Base-by-base conservation (phyloP, 208 protist species). In the Crithidia fasciculata region DNA sequence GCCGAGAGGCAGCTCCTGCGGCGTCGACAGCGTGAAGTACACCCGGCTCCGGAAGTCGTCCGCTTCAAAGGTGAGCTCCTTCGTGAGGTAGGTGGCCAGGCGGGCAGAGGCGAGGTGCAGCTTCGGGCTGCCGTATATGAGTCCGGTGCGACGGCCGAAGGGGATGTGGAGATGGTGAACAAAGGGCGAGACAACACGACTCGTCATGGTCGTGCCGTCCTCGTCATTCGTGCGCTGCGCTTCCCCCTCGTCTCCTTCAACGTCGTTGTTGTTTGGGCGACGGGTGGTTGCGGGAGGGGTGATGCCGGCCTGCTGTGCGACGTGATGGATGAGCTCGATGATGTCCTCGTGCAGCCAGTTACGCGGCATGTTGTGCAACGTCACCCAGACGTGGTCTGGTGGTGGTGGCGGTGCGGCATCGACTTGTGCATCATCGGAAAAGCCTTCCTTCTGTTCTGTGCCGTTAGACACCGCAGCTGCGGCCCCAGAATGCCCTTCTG, bases 271-370 rank as follows among this genome's bases (percentile, higher is more conserved):
- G 9, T 49, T 13, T 28, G 36, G 57, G 18, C 66, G 13, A 7
- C 36, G n/a, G 19, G 13, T 15, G 13, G 60, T 28, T 6, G 45
- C 16, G 8, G 89, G 85, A 8, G 74, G 18, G 8, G 80, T 66
- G 64, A 94, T 90, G 53, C 85, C 84, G 10, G 88, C 87, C 69
- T 91, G 83, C 19, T 81, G 69, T 28, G 88, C 92, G 13, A 94
- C 81, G 19, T 90, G 83, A 47, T 94, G 77, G n/a, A 96, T 80
- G 75, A 96, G 89, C 56, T 94, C 72, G 13, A 93, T 72, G 16
- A 96, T 84, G 28, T 96, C 89, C 40, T 96, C 92, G 58, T 94
- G 84, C 67, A 96, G 69, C 89, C 92, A 96, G 65, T 86, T 91
- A 4, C 77, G 69, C 3, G 92, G 92, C 77, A 92, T 59, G 64